A percentile compares a stretch with the other conserved stretches of the same genome.
Evolutionary conservation across 2,329 filamentous ascomycete species (phyloP).

Genomic region (Exserohilum turcica): DNA sequence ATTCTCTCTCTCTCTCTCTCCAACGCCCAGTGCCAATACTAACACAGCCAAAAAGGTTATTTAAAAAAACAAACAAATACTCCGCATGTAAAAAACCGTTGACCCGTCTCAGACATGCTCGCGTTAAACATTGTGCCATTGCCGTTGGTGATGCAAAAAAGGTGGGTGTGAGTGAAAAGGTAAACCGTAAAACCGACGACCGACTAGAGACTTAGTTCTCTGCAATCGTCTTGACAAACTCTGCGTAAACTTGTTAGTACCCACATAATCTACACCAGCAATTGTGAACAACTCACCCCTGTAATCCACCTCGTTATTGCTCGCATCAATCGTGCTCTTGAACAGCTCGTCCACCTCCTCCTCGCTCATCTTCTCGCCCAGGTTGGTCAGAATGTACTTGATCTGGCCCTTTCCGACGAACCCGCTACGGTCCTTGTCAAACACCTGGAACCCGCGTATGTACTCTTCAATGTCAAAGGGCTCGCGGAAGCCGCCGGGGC

Average conservation of each 20-base stretch:
- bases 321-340: constrained; percentile 90
- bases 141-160: not conserved
- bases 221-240: constrained; percentile 49
- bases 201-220: constrained; percentile 40
- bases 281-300: constrained; percentile 79
- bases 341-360: constrained; percentile 98
- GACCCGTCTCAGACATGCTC: constrained; percentile 31
- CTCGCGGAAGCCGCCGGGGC: constrained; percentile 96
- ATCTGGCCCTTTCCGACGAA: constrained; percentile 98
- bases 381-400: constrained; percentile 95
- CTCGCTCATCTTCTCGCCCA: constrained; percentile 99
- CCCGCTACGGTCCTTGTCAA: constrained; percentile 98
- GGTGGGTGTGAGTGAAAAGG: no score
- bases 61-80: not conserved
- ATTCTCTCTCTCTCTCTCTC: not conserved
- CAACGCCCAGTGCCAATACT: constrained; percentile 38
- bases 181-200: no score
- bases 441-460: constrained; percentile 97
- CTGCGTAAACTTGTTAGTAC: constrained; percentile 22
- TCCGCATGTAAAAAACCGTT: constrained; percentile 30
- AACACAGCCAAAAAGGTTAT: constrained; percentile 8
- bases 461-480: constrained; percentile 98
- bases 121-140: constrained; percentile 6
- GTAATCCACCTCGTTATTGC: constrained; percentile 96
- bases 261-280: no score